Conservation (phyloP, 2,329 filamentous ascomycete genomes). For the Fusarium continuum region DNA sequence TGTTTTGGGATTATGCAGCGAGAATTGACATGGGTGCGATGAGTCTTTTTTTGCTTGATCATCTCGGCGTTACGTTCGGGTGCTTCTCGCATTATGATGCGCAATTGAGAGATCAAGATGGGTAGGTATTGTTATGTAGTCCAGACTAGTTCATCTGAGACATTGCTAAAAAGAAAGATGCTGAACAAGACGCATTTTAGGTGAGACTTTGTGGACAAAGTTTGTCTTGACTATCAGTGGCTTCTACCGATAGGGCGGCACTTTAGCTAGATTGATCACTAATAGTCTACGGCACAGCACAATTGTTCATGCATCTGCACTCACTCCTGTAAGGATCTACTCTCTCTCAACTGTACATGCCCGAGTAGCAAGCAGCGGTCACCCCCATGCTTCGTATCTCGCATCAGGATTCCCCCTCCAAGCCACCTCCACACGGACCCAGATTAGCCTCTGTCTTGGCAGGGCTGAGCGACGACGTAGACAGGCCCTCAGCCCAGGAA, state of each 20-base stretch:
- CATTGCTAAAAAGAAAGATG: neutral
- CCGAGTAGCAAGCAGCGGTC: too few relatives aligned
- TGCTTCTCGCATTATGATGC: neutral
- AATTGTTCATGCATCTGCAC: neutral
- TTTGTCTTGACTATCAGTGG: neutral
- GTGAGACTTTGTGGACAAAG: neutral
- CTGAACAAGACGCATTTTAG: too few relatives aligned
- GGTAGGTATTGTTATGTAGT: neutral
- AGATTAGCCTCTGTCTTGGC: slow-evolving; percentile 1
- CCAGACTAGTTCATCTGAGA: neutral
- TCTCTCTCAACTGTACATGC: too few relatives aligned
- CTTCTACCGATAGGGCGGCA: neutral
- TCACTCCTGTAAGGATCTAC: too few relatives aligned
- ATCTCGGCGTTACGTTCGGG: neutral
- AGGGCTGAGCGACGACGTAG: slow-evolving; percentile 19
- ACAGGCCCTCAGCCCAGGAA: neutral
- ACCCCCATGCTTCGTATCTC: slow-evolving; percentile 7
- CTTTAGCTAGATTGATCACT: neutral
- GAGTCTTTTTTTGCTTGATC: neutral
- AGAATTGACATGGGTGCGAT: slow-evolving; percentile 9
- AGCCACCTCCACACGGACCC: slow-evolving; percentile 20
- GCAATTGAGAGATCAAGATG: neutral
- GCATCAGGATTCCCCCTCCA: neutral
- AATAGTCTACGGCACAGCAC: neutral
- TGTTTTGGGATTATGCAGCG: slow-evolving; percentile 25